Evolutionary conservation across 2,329 filamentous ascomycete genomes (phyloP).

Genomic region (Aspergillus neotritici): DNA sequence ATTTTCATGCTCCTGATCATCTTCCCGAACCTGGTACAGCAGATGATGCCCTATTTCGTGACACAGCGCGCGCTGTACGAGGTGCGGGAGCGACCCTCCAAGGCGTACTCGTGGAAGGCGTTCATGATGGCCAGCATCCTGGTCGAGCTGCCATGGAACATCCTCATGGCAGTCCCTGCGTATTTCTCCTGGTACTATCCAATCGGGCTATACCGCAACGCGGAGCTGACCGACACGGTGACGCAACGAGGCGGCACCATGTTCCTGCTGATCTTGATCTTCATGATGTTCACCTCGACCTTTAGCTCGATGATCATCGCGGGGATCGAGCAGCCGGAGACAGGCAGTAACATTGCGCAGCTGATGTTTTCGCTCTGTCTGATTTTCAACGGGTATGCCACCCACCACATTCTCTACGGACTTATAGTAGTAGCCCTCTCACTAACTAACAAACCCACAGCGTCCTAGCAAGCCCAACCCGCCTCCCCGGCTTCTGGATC

Average conservation of each 20-base stretch:
- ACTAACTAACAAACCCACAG: conserved; percentile 23
- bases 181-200: conserved; percentile 64
- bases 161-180: conserved; percentile 53
- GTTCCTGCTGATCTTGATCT: conserved; percentile 57
- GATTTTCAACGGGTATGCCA: conserved; percentile 47
- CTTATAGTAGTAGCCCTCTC: background rate
- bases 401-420: background rate
- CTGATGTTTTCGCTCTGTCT: conserved; percentile 53
- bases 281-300: conserved; percentile 63
- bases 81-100: conserved; percentile 54
- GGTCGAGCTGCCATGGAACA: conserved; percentile 61
- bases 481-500: conserved; percentile 66
- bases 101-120: conserved; percentile 64
- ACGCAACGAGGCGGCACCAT: conserved; percentile 56
- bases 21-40: conserved; percentile 53
- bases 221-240: conserved; percentile 28
- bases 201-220: conserved; percentile 42
- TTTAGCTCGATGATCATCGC: conserved; percentile 70
- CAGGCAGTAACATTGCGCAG: conserved; percentile 57
- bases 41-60: conserved; percentile 53
- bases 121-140: conserved; percentile 65
- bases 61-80: conserved; percentile 53
- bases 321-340: conserved; percentile 60
- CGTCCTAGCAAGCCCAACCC: conserved; percentile 55
- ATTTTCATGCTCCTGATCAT: conserved; percentile 78